A percentile compares a stretch with the other conserved stretches of the same genome.
These are phyloP conservation scores for Lactuca saligna DNA, from an alignment of 129 eudicot species.

Conservation along the genomic window DNA sequence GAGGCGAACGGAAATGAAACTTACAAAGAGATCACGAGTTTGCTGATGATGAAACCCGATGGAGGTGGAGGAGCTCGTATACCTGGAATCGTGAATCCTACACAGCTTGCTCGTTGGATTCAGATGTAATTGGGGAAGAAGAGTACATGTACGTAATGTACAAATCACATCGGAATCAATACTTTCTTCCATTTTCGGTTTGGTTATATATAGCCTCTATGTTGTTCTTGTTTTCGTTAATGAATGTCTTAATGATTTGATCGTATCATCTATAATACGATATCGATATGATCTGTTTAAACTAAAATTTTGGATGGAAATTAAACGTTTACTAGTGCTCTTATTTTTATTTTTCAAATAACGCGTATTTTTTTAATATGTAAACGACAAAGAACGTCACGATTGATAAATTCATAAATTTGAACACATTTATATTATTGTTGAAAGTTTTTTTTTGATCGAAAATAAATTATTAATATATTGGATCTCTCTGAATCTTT, in stretches of 20 bases:
- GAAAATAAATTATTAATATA: no score
- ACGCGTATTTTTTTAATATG: not conserved
- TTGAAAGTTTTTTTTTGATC: no score
- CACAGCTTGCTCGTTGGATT: slow-evolving; percentile 60
- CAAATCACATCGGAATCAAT: slow-evolving; percentile 1
- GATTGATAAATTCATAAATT: no score
- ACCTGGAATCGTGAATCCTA: slow-evolving; percentile 66
- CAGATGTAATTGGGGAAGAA: slow-evolving; percentile 40
- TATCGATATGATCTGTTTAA: slow-evolving; percentile 4
- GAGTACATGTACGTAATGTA: not conserved
- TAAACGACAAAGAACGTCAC: no score
- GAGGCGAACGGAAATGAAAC: slow-evolving; percentile 24
- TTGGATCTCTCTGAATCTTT: not conserved
- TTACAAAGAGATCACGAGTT: slow-evolving; percentile 51
- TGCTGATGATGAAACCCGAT: slow-evolving; percentile 31
- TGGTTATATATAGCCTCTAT: not conserved
- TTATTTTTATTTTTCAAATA: not conserved
- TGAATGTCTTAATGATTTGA: slow-evolving; percentile 1
- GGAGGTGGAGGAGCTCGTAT: slow-evolving; percentile 40
- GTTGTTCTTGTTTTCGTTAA: slow-evolving; percentile 1
- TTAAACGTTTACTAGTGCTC: not conserved
- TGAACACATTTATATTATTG: no score
- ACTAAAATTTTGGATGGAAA: not conserved
- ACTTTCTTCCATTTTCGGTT: not conserved
- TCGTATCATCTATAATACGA: not conserved